Base-by-base conservation (phyloP, 2,329 filamentous ascomycete genomes). In the Exophiala bonariae region DNA sequence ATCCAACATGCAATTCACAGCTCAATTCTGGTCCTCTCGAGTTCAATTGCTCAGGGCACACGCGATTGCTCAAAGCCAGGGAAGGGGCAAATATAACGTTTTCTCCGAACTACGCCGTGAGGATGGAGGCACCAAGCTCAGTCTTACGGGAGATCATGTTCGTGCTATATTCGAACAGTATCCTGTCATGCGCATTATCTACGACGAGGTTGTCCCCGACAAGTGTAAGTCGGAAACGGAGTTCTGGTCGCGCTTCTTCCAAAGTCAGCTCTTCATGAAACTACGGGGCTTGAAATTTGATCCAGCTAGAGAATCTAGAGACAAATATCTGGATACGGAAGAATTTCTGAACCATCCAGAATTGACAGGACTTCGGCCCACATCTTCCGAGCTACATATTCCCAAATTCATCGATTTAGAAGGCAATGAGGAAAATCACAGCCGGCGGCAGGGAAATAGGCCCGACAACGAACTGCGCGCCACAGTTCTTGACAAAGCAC, bases 241-340 rank as follows among this genome's bases (percentile, higher is more conserved):
- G 40, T 99, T 99, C 64, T 99, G 92, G 91, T 87, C 87, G 4
- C 81, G 89, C 11, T 99, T 99, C 70, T 97, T 99, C 66, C 82
- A 91, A 52, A 96, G 89, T 66, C 82, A 87, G 47, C 73, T 99
- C 7, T 89, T 90, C 56, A 96, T 96, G 70, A 92, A 90, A 63
- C 74, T 99, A 46, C 88, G 91, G 47, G 93, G 95, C 30, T 90
- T 97, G 68, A 87, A 89, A 42, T 82, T 95, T 35, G 82, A 81
- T 1, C 89, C 92, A 7, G 79, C 78, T 3, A 47, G 41, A 20
- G 92, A 96, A 65, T 75, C 82, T 13, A 80, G 81, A 7, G 90
- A 97, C 67, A 77, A 82, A 14, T 45, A 52, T 23, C 50, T 57
- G 40, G 51, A 54, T 20, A 47, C 49, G 14, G 57, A 59, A 19